These are phyloP conservation scores for Alternaria conjuncta DNA, from an alignment of 2,329 filamentous ascomycete species.

Conservation along the genomic window DNA sequence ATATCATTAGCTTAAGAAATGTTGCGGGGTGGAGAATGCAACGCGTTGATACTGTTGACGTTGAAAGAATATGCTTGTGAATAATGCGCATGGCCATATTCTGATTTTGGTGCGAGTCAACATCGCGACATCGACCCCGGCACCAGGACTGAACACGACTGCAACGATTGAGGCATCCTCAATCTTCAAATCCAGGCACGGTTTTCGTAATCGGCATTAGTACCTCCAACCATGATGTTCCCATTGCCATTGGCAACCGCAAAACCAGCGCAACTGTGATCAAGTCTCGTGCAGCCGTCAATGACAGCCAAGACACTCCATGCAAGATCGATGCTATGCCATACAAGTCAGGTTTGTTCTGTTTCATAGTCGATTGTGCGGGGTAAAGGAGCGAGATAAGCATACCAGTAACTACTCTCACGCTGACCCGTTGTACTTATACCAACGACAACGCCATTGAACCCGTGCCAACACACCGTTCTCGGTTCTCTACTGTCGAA, in stretches of 20 bases:
- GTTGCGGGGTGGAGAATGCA: slow-evolving; percentile 1
- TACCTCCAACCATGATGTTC: slow-evolving; percentile 10
- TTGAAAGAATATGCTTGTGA: not conserved
- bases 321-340: slow-evolving; percentile 7
- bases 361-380: not conserved
- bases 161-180: not conserved
- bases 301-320: slow-evolving; percentile 12
- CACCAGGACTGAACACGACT: not conserved
- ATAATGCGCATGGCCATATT: not conserved
- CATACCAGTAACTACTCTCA: slow-evolving; percentile 5
- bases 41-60: not conserved
- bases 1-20: not conserved
- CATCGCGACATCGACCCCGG: not conserved
- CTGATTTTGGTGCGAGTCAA: not conserved
- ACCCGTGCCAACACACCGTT: not conserved
- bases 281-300: slow-evolving; percentile 8
- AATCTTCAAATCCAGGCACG: not conserved
- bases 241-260: slow-evolving; percentile 8
- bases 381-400: not conserved
- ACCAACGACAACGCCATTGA: not conserved
- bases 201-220: not conserved
- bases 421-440: not conserved
- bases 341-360: not conserved
- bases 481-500: slow-evolving; percentile 1
- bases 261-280: slow-evolving; percentile 8